These are phyloP conservation scores for Termitomyces sp. DNA, from an alignment of 768 basidiomycete species.

Conservation along the genomic window DNA sequence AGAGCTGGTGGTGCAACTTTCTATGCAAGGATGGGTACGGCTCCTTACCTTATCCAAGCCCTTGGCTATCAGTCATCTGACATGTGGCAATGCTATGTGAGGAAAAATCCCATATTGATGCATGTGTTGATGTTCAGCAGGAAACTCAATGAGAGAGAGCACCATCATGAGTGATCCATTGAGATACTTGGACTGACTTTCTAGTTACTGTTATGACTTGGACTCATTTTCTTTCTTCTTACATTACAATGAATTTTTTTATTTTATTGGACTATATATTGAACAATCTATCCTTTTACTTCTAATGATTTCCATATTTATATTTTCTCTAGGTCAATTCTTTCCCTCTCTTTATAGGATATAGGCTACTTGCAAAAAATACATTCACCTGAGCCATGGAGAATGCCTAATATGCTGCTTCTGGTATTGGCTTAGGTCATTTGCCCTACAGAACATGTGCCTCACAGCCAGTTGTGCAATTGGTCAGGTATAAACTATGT, in stretches of 20 bases:
- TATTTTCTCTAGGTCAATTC: background rate
- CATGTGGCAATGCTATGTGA: conserved; percentile 24
- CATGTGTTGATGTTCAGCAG: background rate
- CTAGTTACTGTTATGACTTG: no score
- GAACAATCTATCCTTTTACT: no score
- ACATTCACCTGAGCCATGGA: background rate
- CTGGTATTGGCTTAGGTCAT: background rate
- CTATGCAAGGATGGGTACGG: conserved; percentile 26
- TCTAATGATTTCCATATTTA: no score
- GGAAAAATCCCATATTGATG: conserved; percentile 11
- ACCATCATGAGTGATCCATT: no score
- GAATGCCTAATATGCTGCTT: background rate
- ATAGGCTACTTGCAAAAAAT: background rate
- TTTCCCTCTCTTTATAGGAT: background rate
- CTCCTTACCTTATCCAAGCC: conserved; percentile 28
- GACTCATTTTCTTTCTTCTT: no score
- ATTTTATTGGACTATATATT: no score
- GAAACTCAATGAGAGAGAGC: background rate
- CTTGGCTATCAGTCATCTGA: conserved; percentile 33
- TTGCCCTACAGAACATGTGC: no score
- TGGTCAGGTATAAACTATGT: no score
- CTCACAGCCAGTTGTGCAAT: no score
- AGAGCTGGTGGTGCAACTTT: conserved; percentile 36
- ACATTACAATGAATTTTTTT: no score
- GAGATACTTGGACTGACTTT: no score